A percentile compares a stretch with the other conserved stretches of the same genome.
phyloP scores from a whole-genome alignment of 2,329 filamentous ascomycete genomes.

The Colletotrichum sp. region DNA sequence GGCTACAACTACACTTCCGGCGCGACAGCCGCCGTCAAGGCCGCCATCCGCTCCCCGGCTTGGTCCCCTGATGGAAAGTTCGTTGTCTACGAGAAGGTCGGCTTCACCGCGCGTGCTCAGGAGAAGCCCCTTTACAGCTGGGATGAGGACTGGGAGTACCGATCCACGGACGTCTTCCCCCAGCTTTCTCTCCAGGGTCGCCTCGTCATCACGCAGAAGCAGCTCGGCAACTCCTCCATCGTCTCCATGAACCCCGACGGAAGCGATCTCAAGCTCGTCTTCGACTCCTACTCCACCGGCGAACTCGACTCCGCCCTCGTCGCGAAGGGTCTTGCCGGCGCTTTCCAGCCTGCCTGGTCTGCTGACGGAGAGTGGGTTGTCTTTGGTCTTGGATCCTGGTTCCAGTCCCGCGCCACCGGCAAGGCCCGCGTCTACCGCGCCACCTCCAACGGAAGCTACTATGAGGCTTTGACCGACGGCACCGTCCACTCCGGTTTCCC shows the following conservation, averaged over 20 bases:
- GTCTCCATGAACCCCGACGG: constrained; percentile 13
- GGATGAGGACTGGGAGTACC: constrained; percentile 14
- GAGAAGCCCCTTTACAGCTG: constrained; percentile 11
- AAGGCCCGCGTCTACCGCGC: constrained; percentile 4
- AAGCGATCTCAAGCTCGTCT: constrained; percentile 8
- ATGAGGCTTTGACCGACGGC: constrained; percentile 4
- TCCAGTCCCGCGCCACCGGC: background rate
- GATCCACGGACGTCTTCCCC: constrained; percentile 11
- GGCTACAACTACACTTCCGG: constrained; percentile 6
- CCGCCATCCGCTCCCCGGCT: constrained; percentile 5
- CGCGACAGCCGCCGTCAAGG: background rate
- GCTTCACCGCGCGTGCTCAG: constrained; percentile 6
- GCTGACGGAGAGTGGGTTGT: background rate
- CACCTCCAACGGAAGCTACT: background rate
- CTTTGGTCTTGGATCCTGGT: constrained; percentile 1
- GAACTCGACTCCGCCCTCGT: constrained; percentile 2
- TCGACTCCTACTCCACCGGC: background rate
- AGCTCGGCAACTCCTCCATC: constrained; percentile 15
- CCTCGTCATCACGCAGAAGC: constrained; percentile 5
- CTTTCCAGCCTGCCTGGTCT: constrained; percentile 2
- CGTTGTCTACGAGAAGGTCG: constrained; percentile 8
- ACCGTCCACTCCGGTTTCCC: constrained; percentile 5
- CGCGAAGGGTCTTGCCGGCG: background rate
- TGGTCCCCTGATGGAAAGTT: constrained; percentile 12
- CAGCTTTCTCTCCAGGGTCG: constrained; percentile 7